Conservation (phyloP, 176 grass and related monocot species). For the Paspalum vaginatum region DNA sequence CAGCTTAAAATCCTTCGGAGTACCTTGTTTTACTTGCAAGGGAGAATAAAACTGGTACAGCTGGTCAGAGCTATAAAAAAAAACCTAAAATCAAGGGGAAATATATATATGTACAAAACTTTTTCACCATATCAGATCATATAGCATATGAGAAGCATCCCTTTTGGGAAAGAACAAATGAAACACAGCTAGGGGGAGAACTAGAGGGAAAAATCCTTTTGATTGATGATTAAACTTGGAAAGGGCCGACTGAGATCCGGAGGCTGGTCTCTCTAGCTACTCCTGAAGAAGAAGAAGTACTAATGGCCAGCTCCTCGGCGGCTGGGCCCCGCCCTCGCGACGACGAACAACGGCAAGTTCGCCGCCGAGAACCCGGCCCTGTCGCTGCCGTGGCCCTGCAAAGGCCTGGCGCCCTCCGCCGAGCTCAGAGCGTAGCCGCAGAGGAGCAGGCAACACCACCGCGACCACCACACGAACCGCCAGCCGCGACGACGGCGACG, state of each 20-base stretch:
- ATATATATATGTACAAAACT: background rate
- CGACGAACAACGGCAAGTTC: slow-evolving; percentile 34
- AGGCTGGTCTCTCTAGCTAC: background rate
- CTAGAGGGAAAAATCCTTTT: background rate
- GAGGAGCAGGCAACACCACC: slow-evolving; percentile 46
- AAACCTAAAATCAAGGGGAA: background rate
- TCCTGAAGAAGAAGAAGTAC: background rate
- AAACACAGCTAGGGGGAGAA: background rate
- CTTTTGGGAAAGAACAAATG: slow-evolving; percentile 44
- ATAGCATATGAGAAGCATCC: background rate
- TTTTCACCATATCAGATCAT: background rate
- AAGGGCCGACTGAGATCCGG: background rate
- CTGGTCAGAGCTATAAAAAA: background rate
- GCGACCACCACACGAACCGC: background rate
- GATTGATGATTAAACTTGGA: background rate
- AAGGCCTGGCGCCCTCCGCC: slow-evolving; percentile 56
- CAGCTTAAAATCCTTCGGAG: background rate
- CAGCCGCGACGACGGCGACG: background rate
- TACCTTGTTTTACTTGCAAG: background rate
- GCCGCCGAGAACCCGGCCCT: slow-evolving; percentile 19
- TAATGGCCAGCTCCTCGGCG: slow-evolving; percentile 59
- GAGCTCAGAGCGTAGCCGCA: slow-evolving; percentile 38
- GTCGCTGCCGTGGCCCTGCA: slow-evolving; percentile 25
- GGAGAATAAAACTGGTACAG: too few relatives aligned
- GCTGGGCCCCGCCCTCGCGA: slow-evolving; percentile 67